These are phyloP conservation scores for Tricholoma sp. DNA, from an alignment of 768 basidiomycete species.

Conservation along the genomic window DNA sequence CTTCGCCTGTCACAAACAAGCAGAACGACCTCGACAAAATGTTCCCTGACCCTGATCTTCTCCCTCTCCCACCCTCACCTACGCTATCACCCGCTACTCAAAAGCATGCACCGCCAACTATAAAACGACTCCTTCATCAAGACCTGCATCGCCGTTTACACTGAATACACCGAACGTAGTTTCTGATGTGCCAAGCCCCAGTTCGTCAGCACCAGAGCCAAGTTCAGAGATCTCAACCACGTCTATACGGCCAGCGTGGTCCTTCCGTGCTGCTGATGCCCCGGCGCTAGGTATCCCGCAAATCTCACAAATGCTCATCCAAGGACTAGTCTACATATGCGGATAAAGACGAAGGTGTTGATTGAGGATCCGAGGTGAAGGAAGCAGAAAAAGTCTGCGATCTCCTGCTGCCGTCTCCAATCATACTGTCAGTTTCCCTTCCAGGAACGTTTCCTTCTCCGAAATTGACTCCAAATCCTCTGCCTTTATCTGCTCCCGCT, in stretches of 20 bases:
- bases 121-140: neutral
- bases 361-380: neutral
- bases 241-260: conserved; percentile 29
- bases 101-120: conserved; percentile 8
- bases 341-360: conserved; percentile 1
- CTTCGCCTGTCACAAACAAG: neutral
- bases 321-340: neutral
- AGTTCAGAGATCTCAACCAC: neutral
- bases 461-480: neutral
- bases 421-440: conserved; percentile 6
- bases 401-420: too few relatives aligned
- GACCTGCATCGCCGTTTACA: neutral
- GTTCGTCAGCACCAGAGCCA: neutral
- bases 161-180: neutral
- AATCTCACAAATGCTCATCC: neutral
- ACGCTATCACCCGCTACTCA: conserved; percentile 4
- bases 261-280: conserved; percentile 36
- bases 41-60: conserved; percentile 37
- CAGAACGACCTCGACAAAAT: conserved; percentile 6
- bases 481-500: conserved; percentile 5
- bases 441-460: conserved; percentile 17
- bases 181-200: neutral
- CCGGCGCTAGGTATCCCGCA: conserved; percentile 32
- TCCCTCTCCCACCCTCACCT: conserved; percentile 27
- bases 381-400: neutral